These are phyloP conservation scores for Apiospora phragmitis DNA, from an alignment of 2,329 filamentous ascomycete species.

Conservation along the genomic window DNA sequence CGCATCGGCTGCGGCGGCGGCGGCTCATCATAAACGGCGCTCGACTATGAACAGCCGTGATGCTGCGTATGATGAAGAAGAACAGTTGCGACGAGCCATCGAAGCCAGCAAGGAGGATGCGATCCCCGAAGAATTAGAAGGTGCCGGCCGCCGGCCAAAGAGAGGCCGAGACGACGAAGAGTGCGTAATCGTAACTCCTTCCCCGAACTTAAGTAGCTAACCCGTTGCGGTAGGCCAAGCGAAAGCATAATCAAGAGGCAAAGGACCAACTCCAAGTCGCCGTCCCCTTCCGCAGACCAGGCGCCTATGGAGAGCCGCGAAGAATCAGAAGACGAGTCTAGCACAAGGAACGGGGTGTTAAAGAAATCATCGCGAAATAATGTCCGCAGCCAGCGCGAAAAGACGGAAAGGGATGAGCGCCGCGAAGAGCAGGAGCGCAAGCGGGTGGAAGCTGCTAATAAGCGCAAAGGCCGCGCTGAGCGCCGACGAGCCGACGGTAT, in stretches of 20 bases:
- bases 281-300: constrained; percentile 57
- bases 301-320: constrained; percentile 49
- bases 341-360: constrained; percentile 51
- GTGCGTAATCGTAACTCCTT: constrained; percentile 57
- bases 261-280: constrained; percentile 76
- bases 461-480: constrained; percentile 80
- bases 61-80: constrained; percentile 93
- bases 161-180: constrained; percentile 88
- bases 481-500: constrained; percentile 79
- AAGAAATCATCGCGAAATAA: constrained; percentile 62
- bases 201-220: constrained; percentile 12
- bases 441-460: constrained; percentile 72
- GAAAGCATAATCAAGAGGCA: constrained; percentile 72
- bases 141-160: constrained; percentile 68
- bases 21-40: constrained; percentile 70
- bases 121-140: constrained; percentile 52
- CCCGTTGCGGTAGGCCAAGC: constrained; percentile 57
- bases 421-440: constrained; percentile 75
- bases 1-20: constrained; percentile 42
- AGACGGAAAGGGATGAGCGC: constrained; percentile 69
- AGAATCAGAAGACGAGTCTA: constrained; percentile 75
- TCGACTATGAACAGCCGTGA: constrained; percentile 98
- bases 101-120: constrained; percentile 91
- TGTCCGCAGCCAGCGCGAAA: constrained; percentile 61
- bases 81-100: constrained; percentile 83